These are phyloP conservation scores for Leucosporidium yakuticum DNA, from an alignment of 768 basidiomycete genomes.

Conservation along the genomic window DNA sequence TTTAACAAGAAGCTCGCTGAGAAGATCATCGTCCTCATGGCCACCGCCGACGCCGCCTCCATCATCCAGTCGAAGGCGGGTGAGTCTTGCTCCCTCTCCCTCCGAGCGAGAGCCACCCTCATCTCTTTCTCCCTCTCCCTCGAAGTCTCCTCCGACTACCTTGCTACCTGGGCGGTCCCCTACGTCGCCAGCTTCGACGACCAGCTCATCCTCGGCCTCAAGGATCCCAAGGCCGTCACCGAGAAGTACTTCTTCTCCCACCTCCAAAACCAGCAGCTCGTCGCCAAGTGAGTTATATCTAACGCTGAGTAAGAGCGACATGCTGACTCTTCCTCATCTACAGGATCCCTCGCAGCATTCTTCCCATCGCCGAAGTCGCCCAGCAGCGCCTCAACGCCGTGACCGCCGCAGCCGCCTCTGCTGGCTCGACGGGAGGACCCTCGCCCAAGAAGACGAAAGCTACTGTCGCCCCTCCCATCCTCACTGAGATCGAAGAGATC, in stretches of 20 bases:
- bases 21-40: neutral
- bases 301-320: neutral
- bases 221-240: neutral
- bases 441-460: too few species aligned
- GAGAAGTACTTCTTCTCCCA: neutral
- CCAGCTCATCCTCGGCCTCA: conserved; percentile 11
- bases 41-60: neutral
- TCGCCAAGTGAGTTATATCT: conserved; percentile 4
- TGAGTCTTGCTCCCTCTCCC: too few species aligned
- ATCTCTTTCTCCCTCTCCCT: too few species aligned
- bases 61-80: too few species aligned
- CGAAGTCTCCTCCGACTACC: neutral
- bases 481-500: neutral
- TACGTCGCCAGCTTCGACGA: conserved; percentile 15
- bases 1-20: neutral
- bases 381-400: neutral
- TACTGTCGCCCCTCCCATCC: too few species aligned
- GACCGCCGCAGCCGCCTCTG: neutral
- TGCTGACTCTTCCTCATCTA: neutral
- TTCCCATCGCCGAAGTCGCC: neutral
- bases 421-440: neutral
- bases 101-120: too few species aligned
- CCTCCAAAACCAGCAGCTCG: conserved; percentile 16
- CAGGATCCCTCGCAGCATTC: conserved; percentile 6
- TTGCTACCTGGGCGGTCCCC: neutral